Evolutionary conservation across 2,329 filamentous ascomycete species (phyloP).

Genomic region (Talaromyces sp.): DNA sequence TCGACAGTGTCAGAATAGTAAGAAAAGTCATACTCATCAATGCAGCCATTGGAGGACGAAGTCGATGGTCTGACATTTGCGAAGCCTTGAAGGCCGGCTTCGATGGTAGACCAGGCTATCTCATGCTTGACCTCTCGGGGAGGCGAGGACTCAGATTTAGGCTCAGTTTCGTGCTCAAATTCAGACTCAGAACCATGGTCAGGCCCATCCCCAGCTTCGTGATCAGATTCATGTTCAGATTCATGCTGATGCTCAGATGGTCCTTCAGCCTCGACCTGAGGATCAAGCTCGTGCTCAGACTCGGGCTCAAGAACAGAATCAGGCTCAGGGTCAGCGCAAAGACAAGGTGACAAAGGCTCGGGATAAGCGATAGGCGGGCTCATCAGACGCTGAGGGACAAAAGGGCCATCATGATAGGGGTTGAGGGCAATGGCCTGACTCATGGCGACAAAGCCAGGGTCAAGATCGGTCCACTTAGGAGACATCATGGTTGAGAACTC

Average conservation of each 20-base stretch:
- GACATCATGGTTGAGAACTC: not conserved
- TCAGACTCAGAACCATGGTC: not conserved
- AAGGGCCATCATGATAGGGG: not conserved
- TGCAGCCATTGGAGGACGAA: not conserved
- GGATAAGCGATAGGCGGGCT: not conserved
- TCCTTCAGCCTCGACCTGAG: not conserved
- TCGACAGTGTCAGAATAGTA: not conserved
- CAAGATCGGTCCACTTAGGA: not conserved
- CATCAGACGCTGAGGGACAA: not conserved
- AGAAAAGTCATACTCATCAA: not conserved
- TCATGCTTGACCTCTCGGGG: not conserved
- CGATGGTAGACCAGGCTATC: not conserved
- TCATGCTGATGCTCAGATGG: not conserved
- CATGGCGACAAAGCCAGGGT: slow-evolving; percentile 5
- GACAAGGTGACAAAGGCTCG: not conserved
- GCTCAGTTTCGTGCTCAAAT: not conserved
- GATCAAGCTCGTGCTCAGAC: not conserved
- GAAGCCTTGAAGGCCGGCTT: not conserved
- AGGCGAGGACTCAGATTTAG: not conserved
- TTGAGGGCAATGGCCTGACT: not conserved
- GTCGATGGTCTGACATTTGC: not conserved
- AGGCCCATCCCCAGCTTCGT: no score
- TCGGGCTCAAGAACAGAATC: not conserved
- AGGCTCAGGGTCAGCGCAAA: not conserved
- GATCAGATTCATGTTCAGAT: not conserved